phyloP scores from a whole-genome alignment of 129 eudicot genomes.

The Smallanthus sonchifolius region DNA sequence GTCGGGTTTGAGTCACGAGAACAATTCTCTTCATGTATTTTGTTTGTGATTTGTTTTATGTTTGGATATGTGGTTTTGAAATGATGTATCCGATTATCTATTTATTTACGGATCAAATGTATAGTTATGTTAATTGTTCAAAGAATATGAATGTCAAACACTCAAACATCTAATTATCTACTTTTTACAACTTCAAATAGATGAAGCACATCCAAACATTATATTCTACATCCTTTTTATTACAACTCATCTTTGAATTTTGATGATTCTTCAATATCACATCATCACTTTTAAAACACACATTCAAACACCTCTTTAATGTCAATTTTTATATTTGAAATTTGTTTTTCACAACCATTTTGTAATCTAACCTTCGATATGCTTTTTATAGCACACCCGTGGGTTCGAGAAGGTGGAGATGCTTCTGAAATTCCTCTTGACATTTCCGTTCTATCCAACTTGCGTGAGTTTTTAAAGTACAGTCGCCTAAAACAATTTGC shows the following conservation, averaged over 20 bases:
- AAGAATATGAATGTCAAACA: not conserved
- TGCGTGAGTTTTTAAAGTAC: slow-evolving; percentile 89
- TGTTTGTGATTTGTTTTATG: not conserved
- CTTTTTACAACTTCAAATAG: not conserved
- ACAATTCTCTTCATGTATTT: not conserved
- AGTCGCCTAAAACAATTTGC: slow-evolving; percentile 93
- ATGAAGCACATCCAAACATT: not conserved
- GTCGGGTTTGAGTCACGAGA: not conserved
- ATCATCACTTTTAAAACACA: not conserved
- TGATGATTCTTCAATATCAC: not conserved
- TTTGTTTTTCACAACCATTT: not conserved
- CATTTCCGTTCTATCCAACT: slow-evolving; percentile 78
- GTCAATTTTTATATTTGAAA: not conserved
- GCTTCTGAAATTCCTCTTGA: slow-evolving; percentile 96
- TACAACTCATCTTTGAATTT: not conserved
- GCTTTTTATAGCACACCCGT: slow-evolving; percentile 70
- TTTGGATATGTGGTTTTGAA: not conserved
- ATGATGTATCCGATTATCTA: not conserved
- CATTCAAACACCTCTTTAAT: not conserved
- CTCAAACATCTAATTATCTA: not conserved
- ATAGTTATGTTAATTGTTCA: not conserved
- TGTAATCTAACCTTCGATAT: slow-evolving; percentile 1
- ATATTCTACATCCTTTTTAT: not conserved
- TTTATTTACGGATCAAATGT: not conserved
- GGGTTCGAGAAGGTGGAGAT: slow-evolving; percentile 99